A percentile compares a stretch with the other conserved stretches of the same genome.
Conservation (phyloP, 768 basidiomycete genomes). For the Holtermannia corniformis region DNA sequence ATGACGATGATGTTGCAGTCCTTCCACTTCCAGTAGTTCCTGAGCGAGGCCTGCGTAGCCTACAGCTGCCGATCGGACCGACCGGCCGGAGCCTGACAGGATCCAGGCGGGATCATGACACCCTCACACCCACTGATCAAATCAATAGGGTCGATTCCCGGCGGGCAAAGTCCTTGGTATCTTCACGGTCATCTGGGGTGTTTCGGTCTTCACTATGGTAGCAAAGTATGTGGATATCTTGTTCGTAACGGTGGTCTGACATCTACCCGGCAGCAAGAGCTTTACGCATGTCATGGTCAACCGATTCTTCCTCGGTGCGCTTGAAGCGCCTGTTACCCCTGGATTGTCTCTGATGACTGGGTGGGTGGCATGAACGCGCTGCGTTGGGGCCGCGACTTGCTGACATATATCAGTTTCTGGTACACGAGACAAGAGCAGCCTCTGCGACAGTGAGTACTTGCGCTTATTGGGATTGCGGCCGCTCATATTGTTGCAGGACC, state of each 20-base stretch:
- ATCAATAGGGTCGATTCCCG: slow-evolving; percentile 38
- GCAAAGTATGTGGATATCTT: no score
- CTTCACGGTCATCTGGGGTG: slow-evolving; percentile 40
- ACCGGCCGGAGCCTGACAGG: no score
- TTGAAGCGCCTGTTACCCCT: slow-evolving; percentile 40
- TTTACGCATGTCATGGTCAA: slow-evolving; percentile 36
- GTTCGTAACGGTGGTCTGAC: no score
- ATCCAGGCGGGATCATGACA: no score
- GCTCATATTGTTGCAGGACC: no score
- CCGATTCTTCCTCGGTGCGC: slow-evolving; percentile 40
- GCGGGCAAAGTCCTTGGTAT: slow-evolving; percentile 38
- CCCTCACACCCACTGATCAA: no score
- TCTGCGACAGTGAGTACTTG: slow-evolving; percentile 38
- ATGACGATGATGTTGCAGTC: neutral
- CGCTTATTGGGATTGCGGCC: no score
- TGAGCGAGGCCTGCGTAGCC: no score
- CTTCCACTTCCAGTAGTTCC: no score
- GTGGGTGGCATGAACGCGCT: slow-evolving; percentile 11
- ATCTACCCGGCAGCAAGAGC: slow-evolving; percentile 26
- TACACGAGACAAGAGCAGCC: slow-evolving; percentile 35
- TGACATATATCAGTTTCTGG: slow-evolving; percentile 7
- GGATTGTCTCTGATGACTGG: slow-evolving; percentile 41
- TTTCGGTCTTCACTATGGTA: slow-evolving; percentile 36
- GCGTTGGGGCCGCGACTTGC: neutral
- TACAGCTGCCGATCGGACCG: no score